Evolutionary conservation across 2,329 filamentous ascomycete genomes (phyloP).

Genomic region (Pleurostoma richardsiae): DNA sequence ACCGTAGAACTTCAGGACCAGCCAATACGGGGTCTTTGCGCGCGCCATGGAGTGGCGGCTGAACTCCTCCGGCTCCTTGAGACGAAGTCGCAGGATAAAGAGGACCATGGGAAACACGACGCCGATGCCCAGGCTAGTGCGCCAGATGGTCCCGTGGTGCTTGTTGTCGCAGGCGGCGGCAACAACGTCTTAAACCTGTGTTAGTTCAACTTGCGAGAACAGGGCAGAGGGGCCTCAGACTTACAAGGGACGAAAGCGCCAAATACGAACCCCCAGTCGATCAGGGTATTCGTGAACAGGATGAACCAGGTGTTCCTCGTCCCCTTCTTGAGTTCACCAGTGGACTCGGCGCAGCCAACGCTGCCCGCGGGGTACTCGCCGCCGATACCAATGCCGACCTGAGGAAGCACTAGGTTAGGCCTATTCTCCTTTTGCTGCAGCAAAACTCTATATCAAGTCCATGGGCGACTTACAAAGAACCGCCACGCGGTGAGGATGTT

Average conservation of each 20-base stretch:
- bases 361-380: slow-evolving; percentile 75
- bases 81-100: slow-evolving; percentile 64
- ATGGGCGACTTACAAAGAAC: slow-evolving; percentile 58
- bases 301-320: slow-evolving; percentile 89
- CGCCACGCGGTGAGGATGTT: slow-evolving; percentile 74
- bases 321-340: slow-evolving; percentile 73
- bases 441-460: too few species aligned
- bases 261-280: slow-evolving; percentile 67
- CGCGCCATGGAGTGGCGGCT: slow-evolving; percentile 64
- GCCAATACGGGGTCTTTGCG: slow-evolving; percentile 47
- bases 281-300: slow-evolving; percentile 32
- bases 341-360: slow-evolving; percentile 79
- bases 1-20: slow-evolving; percentile 65
- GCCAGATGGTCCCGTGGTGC: slow-evolving; percentile 74
- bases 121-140: slow-evolving; percentile 73
- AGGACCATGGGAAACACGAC: slow-evolving; percentile 71
- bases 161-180: slow-evolving; percentile 51
- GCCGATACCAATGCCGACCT: slow-evolving; percentile 71
- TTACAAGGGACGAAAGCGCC: slow-evolving; percentile 66
- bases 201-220: too few species aligned
- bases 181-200: slow-evolving; percentile 30
- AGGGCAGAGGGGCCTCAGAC: too few species aligned
- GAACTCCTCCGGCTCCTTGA: slow-evolving; percentile 77
- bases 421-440: too few species aligned
- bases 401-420: background rate